Evolutionary conservation across 805 yeast genomes (phyloP), one percentile per base, ranked within the genome.

Genomic region (Schizosaccharomyces cryophilus): DNA sequence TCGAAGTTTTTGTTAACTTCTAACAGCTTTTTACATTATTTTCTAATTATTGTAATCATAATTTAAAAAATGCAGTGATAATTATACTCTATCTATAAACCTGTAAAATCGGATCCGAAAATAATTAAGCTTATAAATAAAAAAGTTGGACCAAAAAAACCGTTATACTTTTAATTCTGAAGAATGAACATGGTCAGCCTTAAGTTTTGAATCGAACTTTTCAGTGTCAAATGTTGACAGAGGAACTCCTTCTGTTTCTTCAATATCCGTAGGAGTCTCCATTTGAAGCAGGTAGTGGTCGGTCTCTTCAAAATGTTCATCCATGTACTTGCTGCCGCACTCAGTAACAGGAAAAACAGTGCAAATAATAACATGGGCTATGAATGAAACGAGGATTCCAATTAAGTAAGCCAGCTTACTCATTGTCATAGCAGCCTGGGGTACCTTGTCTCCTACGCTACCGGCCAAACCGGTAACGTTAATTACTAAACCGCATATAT

Each of bases 401-500:
- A 21, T 17, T 21, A 51, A 9, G 17, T 24, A 51, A 4, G 35
- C 35, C 19, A 51, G 30, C 30, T 51, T 29, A 29, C 26, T 24
- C 67, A 63, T 75, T 73, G 61, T 77, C 61, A 60, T 71, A 69
- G 60, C 56, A 11, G 56, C 35, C 56, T 51, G 6, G 7, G 56
- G 56, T 13, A 51, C 73, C 68, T 35, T 71, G 69, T 64, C 79
- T 70, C 83, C 85, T 29, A 86, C 81, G 11, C 87, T 87, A 64
- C 95, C 74, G 5, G 83, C 90, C 66, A 87, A 87, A 1, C 96
- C 96, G 21, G 84, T 84, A 67, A 87, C 82, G 67, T 87, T 87
- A 59, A 95, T 93, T 40, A 81, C 73, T 63, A 88, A 82, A 62
- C 95, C 95, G 65, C 82, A 76, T 65, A 87, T 69, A 69, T 87